phyloP scores from a whole-genome alignment of 352 stramenopile species.

The Phytophthora uliginosa region DNA sequence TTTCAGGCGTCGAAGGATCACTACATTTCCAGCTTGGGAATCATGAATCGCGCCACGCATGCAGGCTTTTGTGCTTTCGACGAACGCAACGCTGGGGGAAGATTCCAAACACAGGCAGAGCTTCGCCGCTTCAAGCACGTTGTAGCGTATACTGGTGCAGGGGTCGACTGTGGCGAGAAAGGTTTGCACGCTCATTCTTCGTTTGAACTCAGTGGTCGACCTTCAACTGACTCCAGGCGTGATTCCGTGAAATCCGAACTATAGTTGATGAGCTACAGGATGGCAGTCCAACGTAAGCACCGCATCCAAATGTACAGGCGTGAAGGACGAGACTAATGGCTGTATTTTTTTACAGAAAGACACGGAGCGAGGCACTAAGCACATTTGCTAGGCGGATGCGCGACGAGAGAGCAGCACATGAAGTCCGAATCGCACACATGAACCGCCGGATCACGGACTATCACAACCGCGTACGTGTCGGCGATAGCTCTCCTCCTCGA shows the following conservation, averaged over 20 bases:
- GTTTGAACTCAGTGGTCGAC: background rate
- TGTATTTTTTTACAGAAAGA: constrained; percentile 35
- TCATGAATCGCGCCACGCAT: constrained; percentile 71
- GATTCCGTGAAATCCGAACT: background rate
- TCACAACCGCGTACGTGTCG: constrained; percentile 60
- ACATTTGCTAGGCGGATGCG: constrained; percentile 71
- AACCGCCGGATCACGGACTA: constrained; percentile 87
- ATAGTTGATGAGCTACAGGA: constrained; percentile 52
- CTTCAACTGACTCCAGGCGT: background rate
- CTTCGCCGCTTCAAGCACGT: constrained; percentile 85
- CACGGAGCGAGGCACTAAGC: constrained; percentile 61
- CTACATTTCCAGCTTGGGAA: constrained; percentile 3
- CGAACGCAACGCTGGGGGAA: constrained; percentile 78
- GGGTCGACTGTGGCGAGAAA: constrained; percentile 70
- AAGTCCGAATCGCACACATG: constrained; percentile 80
- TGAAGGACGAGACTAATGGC: background rate
- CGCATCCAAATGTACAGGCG: background rate
- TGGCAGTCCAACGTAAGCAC: constrained; percentile 57
- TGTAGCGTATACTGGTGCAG: constrained; percentile 55
- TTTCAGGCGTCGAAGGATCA: constrained; percentile 6
- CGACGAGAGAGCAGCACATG: constrained; percentile 63
- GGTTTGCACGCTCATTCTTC: constrained; percentile 20
- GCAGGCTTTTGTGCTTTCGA: constrained; percentile 82
- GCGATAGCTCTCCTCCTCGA: background rate
- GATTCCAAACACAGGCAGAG: constrained; percentile 81